These are phyloP conservation scores for Penicillium sp. DNA, from an alignment of 2,329 filamentous ascomycete genomes.

Conservation along the genomic window DNA sequence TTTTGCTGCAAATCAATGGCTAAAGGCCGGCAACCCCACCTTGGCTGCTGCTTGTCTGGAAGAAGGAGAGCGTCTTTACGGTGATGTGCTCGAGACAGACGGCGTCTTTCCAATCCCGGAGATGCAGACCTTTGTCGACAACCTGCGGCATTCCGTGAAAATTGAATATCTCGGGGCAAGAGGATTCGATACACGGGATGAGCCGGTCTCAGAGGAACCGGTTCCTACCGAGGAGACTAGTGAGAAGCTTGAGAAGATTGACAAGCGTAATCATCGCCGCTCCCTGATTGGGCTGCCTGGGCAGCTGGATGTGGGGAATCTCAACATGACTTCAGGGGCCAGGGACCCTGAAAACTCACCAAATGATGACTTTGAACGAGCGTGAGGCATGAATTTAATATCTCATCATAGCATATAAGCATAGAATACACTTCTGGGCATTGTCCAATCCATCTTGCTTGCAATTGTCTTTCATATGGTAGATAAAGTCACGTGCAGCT, in stretches of 20 bases:
- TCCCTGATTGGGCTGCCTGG: conserved; percentile 55
- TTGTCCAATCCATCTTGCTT: background rate
- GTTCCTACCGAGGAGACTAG: conserved; percentile 46
- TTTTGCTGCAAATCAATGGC: conserved; percentile 81
- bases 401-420: conserved; percentile 21
- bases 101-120: conserved; percentile 50
- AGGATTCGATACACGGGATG: conserved; percentile 34
- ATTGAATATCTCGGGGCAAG: conserved; percentile 46
- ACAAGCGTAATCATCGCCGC: conserved; percentile 54
- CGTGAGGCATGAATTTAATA: conserved; percentile 25
- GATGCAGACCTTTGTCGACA: conserved; percentile 52
- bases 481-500: conserved; percentile 20
- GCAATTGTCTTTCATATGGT: background rate
- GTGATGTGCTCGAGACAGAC: conserved; percentile 41
- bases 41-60: conserved; percentile 78
- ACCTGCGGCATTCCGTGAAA: conserved; percentile 44
- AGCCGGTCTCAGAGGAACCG: conserved; percentile 30
- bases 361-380: conserved; percentile 52
- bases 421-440: conserved; percentile 15
- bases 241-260: conserved; percentile 61
- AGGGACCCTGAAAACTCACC: conserved; percentile 35
- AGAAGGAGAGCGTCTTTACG: conserved; percentile 62
- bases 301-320: conserved; percentile 56
- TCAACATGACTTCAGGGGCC: conserved; percentile 38
- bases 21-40: conserved; percentile 71